Evolutionary conservation across 176 grass and related monocot species (phyloP), one percentile per base, ranked within the genome.

Genomic region (Sorghum bicolor): DNA sequence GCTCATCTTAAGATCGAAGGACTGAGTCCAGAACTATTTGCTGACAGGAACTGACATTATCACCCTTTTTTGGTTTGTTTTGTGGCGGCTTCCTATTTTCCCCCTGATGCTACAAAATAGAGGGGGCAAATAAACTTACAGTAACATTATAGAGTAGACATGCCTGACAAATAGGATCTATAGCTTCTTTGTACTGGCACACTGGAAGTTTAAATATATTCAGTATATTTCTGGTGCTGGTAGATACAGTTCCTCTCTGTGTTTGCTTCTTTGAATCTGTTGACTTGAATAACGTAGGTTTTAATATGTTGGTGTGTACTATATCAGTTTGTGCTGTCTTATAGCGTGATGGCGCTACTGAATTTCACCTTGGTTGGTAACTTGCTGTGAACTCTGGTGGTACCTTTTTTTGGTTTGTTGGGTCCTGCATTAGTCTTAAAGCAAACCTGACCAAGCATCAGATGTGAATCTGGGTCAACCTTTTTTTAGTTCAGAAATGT

Each of bases 1-100:
- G 69, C 25, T 80, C 76, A 77, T 85, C 77, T 20, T 7, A 84
- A 26, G 24, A 53, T 57, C 16, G 24, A 81, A 44, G 73, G 75
- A 29, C 47, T 24, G 58, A 74, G n/a, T 67, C 26, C 43, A 77
- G 17, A 37, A 55, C n/a, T 25, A 31, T 78, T 44, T 36, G 64
- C 73, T 78, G 65, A 82, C 8, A 3, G 8, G 1, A 55, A 45
- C 43, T 81, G 58, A 75, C 64, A 86, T 65, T 72, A 52, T 66
- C 52, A n/a, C n/a, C 53, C 25, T 34, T 65, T 82, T 72, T 57
- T 77, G 29, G 29, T 29, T 70, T 9, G 28, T 75, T 61, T 69
- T 70, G 14, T 76, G 34, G 31, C 20, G 13, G 8, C 52, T 62
- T 53, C 50, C 24, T 26, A n/a, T 31, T 40, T 47, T 10, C 10